Evolutionary conservation across 164 flowering plant species (phyloP).

Genomic region (Nelumbo lutea): DNA sequence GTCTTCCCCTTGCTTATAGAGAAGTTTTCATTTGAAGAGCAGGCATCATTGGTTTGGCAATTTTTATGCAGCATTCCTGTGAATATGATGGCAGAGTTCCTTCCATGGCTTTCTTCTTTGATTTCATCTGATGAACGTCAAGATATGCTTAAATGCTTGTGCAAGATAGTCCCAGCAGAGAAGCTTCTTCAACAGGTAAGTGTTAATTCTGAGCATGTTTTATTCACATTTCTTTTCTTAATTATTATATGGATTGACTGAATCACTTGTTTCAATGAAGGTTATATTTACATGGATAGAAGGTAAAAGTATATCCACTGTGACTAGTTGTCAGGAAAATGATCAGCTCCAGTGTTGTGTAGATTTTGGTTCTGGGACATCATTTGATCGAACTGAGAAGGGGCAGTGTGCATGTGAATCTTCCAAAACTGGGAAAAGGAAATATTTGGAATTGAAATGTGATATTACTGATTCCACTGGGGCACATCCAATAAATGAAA

Average conservation of each 20-base stretch:
- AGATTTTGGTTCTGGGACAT: constrained; percentile 22
- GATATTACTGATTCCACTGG: constrained; percentile 22
- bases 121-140: constrained; percentile 70
- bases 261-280: constrained; percentile 29
- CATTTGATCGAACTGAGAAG: constrained; percentile 21
- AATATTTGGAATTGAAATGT: constrained; percentile 31
- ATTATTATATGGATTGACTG: background rate
- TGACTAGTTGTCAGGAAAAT: constrained; percentile 23
- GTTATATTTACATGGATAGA: constrained; percentile 83
- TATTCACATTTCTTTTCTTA: too few species aligned
- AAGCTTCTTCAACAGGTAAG: constrained; percentile 83
- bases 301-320: constrained; percentile 32
- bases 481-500: constrained; percentile 72
- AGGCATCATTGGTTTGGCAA: constrained; percentile 93
- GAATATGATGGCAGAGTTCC: constrained; percentile 91
- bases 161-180: constrained; percentile 77
- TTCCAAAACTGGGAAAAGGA: constrained; percentile 49
- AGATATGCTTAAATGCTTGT: constrained; percentile 69
- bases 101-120: constrained; percentile 90
- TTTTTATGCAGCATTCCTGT: constrained; percentile 93
- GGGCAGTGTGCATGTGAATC: constrained; percentile 38
- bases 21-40: constrained; percentile 88
- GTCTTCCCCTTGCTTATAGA: constrained; percentile 86
- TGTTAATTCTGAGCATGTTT: background rate
- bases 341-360: constrained; percentile 18